phyloP scores from a whole-genome alignment of 75 land plant genomes.

The Cunninghamia lanceolata region DNA sequence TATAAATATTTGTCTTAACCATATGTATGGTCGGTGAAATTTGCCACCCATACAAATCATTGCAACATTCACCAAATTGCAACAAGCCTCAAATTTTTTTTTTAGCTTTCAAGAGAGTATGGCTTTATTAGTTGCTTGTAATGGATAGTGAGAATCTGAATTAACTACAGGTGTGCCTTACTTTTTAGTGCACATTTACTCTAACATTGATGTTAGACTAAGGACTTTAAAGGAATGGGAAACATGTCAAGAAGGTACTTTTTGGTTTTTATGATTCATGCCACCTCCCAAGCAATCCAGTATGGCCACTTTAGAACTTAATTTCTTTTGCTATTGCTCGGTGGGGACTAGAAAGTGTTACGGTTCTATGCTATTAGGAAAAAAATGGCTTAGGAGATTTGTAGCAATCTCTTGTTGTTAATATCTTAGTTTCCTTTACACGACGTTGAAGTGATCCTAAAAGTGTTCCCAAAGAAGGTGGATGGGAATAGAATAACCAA shows the following conservation, averaged over 20 bases:
- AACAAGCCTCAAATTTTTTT: constrained; percentile 59
- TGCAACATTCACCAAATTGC: constrained; percentile 45
- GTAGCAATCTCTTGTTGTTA: constrained; percentile 68
- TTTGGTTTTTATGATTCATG: constrained; percentile 97
- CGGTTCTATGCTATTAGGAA: constrained; percentile 87
- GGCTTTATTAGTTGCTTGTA: constrained; percentile 64
- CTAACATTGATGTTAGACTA: constrained; percentile 42
- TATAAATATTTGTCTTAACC: no score
- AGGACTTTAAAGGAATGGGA: constrained; percentile 73
- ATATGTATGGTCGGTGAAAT: no score
- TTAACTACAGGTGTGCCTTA: constrained; percentile 74
- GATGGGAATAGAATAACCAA: constrained; percentile 68
- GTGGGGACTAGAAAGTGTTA: constrained; percentile 56
- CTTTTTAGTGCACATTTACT: constrained; percentile 60
- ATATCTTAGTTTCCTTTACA: constrained; percentile 42
- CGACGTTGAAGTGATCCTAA: constrained; percentile 56
- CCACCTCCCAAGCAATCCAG: constrained; percentile 73
- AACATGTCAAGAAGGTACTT: constrained; percentile 65
- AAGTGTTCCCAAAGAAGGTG: constrained; percentile 59
- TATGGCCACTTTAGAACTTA: constrained; percentile 96
- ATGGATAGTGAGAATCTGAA: constrained; percentile 68
- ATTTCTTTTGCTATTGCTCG: constrained; percentile 65
- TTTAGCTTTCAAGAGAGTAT: constrained; percentile 71
- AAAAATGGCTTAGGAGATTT: constrained; percentile 76
- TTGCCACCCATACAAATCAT: no score